Evolutionary conservation across 306 rosid species (phyloP), one percentile per base, ranked within the genome.

Genomic region (Sphenostylis stenocarpa): DNA sequence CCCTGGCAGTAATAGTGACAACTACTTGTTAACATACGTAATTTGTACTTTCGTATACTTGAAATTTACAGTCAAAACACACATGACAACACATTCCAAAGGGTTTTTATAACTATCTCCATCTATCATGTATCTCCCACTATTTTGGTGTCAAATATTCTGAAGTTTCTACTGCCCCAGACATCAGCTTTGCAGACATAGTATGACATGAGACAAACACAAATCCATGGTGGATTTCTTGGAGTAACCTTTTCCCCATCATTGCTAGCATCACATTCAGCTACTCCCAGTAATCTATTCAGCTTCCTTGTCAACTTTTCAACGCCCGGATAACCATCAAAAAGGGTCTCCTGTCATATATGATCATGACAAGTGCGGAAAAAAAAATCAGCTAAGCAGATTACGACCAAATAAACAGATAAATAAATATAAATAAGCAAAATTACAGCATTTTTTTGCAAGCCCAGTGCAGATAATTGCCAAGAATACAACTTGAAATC

Each of bases 141-240:
- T 67, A 91, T 31, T 62, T 41, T 80, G 28, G 93, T 94, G 84
- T 76, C 90, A 53, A 77, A 86, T 53, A 91, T 64, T 60, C 80
- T 71, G 44, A 61, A 90, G 1, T 58, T 41, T 48, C 85, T 67
- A 66, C 34, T 77, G 28, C 85, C 88, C 82, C 82, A 86, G 0
- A 16, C 4, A 21, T 85, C 85, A 21, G 8, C 11, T 74, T 85
- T 60, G 0, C 19, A 14, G 0, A 51, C 12, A 74, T 82, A 85
- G 58, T 84, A 87, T 52, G 93, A 88, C 36, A 73, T 70, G 2
- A 94, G 72, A 75, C 92, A 89, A 43, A 89, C 36, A n/a, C 29
- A 73, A 14, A 88, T 76, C 98, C 98, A 94, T 9, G 93, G 92
- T 3, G 97, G 98, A 71, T 90, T 83, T 80, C 96, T 88, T 24